These are phyloP conservation scores for Aspergillus neoniger DNA, from an alignment of 2,329 filamentous ascomycete genomes.

Conservation along the genomic window DNA sequence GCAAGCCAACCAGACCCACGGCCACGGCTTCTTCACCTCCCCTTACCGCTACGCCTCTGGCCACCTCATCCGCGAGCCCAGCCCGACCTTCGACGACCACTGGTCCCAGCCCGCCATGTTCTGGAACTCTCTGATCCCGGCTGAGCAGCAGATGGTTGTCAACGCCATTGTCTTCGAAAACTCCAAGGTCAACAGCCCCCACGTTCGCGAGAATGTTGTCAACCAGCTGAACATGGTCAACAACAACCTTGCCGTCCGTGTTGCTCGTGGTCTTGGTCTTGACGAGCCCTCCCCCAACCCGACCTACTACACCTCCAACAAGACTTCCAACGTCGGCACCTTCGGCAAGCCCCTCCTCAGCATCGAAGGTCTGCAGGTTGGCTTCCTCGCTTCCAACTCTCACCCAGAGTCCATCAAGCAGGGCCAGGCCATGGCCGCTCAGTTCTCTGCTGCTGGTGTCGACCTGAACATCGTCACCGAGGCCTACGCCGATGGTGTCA, in stretches of 20 bases:
- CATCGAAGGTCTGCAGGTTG: conserved; percentile 65
- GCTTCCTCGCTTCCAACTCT: conserved; percentile 57
- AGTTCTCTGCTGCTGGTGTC: conserved; percentile 47
- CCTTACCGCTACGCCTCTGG: conserved; percentile 58
- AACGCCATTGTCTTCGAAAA: conserved; percentile 74
- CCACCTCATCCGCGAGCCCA: conserved; percentile 57
- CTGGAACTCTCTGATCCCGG: conserved; percentile 68
- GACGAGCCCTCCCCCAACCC: conserved; percentile 60
- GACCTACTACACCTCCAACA: conserved; percentile 70
- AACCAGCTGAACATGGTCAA: conserved; percentile 68
- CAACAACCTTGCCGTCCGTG: conserved; percentile 66
- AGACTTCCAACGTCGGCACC: conserved; percentile 61
- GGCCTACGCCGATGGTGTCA: conserved; percentile 54
- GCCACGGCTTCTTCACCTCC: conserved; percentile 70
- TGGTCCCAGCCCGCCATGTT: conserved; percentile 73
- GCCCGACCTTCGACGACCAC: conserved; percentile 66
- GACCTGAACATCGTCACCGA: conserved; percentile 63
- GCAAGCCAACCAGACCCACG: conserved; percentile 65
- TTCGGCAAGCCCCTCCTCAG: conserved; percentile 61
- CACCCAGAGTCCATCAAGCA: conserved; percentile 58
- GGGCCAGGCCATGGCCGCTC: conserved; percentile 57
- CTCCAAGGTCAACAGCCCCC: conserved; percentile 57
- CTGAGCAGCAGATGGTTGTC: conserved; percentile 70
- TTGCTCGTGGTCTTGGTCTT: conserved; percentile 63
- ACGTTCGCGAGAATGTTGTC: conserved; percentile 67